Evolutionary conservation across 306 rosid genomes (phyloP).

Genomic region (Lathyrus tuberosus): DNA sequence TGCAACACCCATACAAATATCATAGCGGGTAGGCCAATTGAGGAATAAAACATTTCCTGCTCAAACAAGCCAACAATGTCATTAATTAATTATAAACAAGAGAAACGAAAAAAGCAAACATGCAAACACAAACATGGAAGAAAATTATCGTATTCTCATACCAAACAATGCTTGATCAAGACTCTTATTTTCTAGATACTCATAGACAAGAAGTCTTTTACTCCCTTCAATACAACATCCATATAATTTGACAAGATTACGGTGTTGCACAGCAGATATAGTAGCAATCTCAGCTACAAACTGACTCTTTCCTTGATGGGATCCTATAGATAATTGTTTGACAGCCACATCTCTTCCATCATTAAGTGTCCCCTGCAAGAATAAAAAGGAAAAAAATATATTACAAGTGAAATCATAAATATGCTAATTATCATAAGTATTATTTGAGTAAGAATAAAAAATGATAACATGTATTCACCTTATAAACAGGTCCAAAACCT

Average conservation of each 20-base stretch:
- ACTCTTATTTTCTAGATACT: slow-evolving; percentile 81
- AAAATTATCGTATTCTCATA: slow-evolving; percentile 40
- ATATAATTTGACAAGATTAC: slow-evolving; percentile 72
- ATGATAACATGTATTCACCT: slow-evolving; percentile 46
- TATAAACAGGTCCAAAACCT: slow-evolving; percentile 86
- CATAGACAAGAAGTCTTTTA: slow-evolving; percentile 75
- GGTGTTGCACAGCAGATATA: slow-evolving; percentile 84
- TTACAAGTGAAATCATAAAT: not conserved
- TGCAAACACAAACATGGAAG: not conserved
- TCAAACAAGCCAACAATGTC: slow-evolving; percentile 18
- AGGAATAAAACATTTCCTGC: slow-evolving; percentile 57
- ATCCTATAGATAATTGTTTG: slow-evolving; percentile 74
- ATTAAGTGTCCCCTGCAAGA: slow-evolving; percentile 63
- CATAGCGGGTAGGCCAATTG: slow-evolving; percentile 70
- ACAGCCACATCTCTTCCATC: slow-evolving; percentile 83
- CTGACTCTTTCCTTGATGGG: slow-evolving; percentile 85
- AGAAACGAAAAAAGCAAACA: slow-evolving; percentile 1
- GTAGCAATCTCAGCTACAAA: slow-evolving; percentile 85
- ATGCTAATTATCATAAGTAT: not conserved
- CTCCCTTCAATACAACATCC: slow-evolving; percentile 82
- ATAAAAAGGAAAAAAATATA: slow-evolving; percentile 4
- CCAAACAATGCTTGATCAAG: slow-evolving; percentile 91
- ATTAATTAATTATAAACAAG: not conserved
- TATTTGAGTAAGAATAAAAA: slow-evolving; percentile 1
- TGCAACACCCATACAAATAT: slow-evolving; percentile 73